These are phyloP conservation scores for Davidsoniella neocaledoniae DNA, from an alignment of 2,329 filamentous ascomycete species.

Conservation along the genomic window DNA sequence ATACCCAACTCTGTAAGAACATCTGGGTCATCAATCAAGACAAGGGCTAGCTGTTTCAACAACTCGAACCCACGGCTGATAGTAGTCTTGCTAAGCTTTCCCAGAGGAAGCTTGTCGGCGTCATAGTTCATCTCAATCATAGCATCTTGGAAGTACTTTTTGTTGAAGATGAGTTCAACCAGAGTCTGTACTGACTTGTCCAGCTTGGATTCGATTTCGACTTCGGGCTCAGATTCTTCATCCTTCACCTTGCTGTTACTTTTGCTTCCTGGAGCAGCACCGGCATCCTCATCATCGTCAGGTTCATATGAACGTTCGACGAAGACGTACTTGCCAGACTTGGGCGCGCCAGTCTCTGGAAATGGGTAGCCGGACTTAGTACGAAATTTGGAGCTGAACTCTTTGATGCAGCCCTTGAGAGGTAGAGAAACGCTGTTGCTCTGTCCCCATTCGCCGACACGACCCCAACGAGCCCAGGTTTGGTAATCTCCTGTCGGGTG, in stretches of 20 bases:
- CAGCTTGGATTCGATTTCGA: conserved; percentile 26
- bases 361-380: conserved; percentile 42
- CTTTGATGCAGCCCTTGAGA: conserved; percentile 27
- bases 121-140: conserved; percentile 57
- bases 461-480: conserved; percentile 65
- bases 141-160: conserved; percentile 48
- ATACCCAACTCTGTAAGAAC: conserved; percentile 28
- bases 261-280: conserved; percentile 14
- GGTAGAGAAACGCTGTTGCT: conserved; percentile 26
- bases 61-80: conserved; percentile 59
- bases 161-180: conserved; percentile 73
- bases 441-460: conserved; percentile 48
- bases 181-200: conserved; percentile 44
- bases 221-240: conserved; percentile 19
- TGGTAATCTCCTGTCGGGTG: conserved; percentile 3
- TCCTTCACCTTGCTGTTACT: conserved; percentile 18
- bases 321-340: conserved; percentile 58
- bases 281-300: conserved; percentile 34
- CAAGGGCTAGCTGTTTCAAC: conserved; percentile 55
- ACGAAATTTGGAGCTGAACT: conserved; percentile 46
- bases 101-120: conserved; percentile 60
- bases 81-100: conserved; percentile 67
- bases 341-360: conserved; percentile 38
- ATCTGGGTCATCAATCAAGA: conserved; percentile 38
- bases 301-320: conserved; percentile 62